phyloP scores from a whole-genome alignment of 2,329 filamentous ascomycete species.

The Huntiella moniliformis region DNA sequence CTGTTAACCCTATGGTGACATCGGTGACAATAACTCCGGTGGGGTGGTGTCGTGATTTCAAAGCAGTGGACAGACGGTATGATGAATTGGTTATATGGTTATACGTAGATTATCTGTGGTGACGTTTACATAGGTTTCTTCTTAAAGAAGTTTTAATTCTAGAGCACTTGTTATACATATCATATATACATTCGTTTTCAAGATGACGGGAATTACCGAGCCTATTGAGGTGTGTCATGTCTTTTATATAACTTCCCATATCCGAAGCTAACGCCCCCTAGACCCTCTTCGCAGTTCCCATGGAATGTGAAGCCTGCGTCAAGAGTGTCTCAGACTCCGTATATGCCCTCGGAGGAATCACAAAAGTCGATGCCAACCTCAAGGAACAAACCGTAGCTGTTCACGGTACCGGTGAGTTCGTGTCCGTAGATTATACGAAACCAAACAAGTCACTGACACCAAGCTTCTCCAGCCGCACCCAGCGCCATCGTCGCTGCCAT shows the following conservation, averaged over 20 bases:
- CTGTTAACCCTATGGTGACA: neutral
- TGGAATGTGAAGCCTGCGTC: constrained; percentile 80
- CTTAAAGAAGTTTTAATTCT: too few species aligned
- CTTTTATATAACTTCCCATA: neutral
- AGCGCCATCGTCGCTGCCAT: constrained; percentile 80
- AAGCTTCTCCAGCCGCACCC: constrained; percentile 42
- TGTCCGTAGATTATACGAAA: neutral
- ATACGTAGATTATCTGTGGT: too few species aligned
- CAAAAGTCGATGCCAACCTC: constrained; percentile 64
- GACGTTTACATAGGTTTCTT: too few species aligned
- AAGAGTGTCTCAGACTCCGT: constrained; percentile 68
- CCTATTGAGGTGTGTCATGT: constrained; percentile 14
- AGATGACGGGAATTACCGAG: constrained; percentile 14
- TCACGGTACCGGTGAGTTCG: constrained; percentile 52
- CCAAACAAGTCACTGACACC: too few species aligned
- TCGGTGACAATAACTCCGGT: too few species aligned
- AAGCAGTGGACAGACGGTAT: too few species aligned
- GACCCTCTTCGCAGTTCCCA: constrained; percentile 87
- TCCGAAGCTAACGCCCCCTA: constrained; percentile 20
- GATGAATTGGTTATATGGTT: too few species aligned
- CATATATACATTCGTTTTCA: constrained; percentile 1
- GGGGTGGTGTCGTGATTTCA: too few species aligned
- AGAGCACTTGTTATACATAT: neutral
- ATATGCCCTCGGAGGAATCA: constrained; percentile 59
- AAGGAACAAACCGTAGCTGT: constrained; percentile 68